Evolutionary conservation across 495 filamentous ascomycete species (phyloP).

Genomic region (Penicillium paxilli): DNA sequence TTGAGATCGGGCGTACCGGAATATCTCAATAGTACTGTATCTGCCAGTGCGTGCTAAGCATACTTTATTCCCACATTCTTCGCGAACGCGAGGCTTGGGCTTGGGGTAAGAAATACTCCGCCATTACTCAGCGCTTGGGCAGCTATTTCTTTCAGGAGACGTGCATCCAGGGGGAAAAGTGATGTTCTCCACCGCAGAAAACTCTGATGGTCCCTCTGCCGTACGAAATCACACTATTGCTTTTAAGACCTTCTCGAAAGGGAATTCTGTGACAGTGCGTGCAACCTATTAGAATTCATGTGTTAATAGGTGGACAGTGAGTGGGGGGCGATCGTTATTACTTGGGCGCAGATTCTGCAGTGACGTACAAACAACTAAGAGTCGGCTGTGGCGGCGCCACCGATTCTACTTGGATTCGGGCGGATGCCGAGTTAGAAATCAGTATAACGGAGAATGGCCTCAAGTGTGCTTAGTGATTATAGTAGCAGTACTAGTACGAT

Average conservation of each 20-base stretch:
- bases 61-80: background rate
- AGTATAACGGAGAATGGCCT: background rate
- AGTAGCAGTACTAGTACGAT: background rate
- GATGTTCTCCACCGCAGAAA: background rate
- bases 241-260: constrained; percentile 1
- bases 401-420: background rate
- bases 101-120: constrained; percentile 11
- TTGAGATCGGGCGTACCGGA: background rate
- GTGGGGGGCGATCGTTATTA: background rate
- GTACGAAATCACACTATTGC: background rate
- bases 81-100: background rate
- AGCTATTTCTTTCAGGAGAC: background rate
- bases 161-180: background rate
- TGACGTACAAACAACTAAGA: constrained; percentile 11
- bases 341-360: constrained; percentile 18
- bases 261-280: background rate
- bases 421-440: background rate
- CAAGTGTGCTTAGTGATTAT: background rate
- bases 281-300: background rate
- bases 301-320: background rate
- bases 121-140: constrained; percentile 3
- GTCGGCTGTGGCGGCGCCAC: constrained; percentile 26
- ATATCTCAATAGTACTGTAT: background rate
- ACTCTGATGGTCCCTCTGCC: background rate
- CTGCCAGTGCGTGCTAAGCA: background rate